phyloP scores from a whole-genome alignment of 257 asterid genomes.

The Buddleja alternifolia region DNA sequence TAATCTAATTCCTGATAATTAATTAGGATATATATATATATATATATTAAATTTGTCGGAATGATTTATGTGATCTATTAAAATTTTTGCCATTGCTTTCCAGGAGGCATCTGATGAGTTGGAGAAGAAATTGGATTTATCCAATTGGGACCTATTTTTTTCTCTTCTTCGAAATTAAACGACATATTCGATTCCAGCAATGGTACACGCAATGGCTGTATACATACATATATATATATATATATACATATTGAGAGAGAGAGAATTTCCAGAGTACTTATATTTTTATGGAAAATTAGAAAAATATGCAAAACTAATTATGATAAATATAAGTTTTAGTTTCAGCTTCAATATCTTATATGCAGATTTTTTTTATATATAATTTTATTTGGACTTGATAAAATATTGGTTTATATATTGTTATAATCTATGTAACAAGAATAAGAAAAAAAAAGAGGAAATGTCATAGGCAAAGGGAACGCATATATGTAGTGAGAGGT shows the following conservation, averaged over 20 bases:
- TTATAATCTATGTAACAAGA: too few relatives aligned
- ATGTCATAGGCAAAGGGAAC: conserved; percentile 2
- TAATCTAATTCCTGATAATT: too few relatives aligned
- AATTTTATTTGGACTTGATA: neutral
- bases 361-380: too few relatives aligned
- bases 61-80: neutral
- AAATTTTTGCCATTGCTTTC: conserved; percentile 43
- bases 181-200: conserved; percentile 49
- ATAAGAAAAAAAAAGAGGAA: too few relatives aligned
- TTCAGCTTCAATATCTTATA: neutral
- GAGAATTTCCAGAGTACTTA: neutral
- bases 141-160: conserved; percentile 63
- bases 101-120: conserved; percentile 61
- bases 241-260: too few relatives aligned
- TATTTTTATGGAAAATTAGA: neutral
- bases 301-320: neutral
- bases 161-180: conserved; percentile 23
- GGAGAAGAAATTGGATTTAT: conserved; percentile 71
- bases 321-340: neutral
- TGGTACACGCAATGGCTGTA: conserved; percentile 23
- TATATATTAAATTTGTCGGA: too few relatives aligned
- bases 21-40: too few relatives aligned
- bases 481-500: conserved; percentile 35
- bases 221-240: neutral
- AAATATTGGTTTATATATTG: too few relatives aligned